A percentile compares a stretch with the other conserved stretches of the same genome.
Evolutionary conservation across 768 basidiomycete genomes (phyloP).

Genomic region (Podaxis sp.): DNA sequence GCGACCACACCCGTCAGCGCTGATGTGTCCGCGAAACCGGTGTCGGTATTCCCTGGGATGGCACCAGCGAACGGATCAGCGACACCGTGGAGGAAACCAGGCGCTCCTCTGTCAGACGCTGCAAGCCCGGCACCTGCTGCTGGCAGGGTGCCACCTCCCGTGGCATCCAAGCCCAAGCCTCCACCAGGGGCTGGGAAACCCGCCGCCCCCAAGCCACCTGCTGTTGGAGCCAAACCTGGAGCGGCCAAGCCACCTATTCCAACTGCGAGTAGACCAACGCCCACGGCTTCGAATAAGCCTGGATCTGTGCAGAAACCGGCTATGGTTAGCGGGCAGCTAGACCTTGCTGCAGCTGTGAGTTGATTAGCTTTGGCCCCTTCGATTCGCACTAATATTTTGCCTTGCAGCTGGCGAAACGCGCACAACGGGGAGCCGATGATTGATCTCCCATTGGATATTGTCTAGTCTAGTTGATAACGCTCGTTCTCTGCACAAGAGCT

Average conservation of each 20-base stretch:
- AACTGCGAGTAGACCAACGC: constrained; percentile 46
- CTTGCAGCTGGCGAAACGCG: constrained; percentile 70
- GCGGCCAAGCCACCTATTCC: constrained; percentile 58
- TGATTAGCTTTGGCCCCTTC: constrained; percentile 4
- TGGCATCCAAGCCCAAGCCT: constrained; percentile 65
- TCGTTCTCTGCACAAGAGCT: not conserved
- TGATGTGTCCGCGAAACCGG: constrained; percentile 66
- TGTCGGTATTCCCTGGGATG: constrained; percentile 82
- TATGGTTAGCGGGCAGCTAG: constrained; percentile 57
- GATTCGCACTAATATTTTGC: constrained; percentile 1
- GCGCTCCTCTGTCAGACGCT: constrained; percentile 33
- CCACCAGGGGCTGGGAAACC: constrained; percentile 56
- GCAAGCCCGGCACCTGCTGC: constrained; percentile 35
- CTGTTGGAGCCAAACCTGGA: constrained; percentile 29
- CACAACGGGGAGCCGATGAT: constrained; percentile 56
- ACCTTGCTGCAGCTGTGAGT: constrained; percentile 81
- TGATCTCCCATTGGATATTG: constrained; percentile 7
- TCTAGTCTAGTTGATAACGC: not conserved
- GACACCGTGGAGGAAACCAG: constrained; percentile 68
- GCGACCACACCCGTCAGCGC: constrained; percentile 43
- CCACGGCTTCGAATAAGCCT: constrained; percentile 32
- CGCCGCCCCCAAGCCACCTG: constrained; percentile 42
- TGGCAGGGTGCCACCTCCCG: constrained; percentile 52
- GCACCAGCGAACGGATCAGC: constrained; percentile 61
- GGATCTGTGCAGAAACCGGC: constrained; percentile 37